Base-by-base conservation (phyloP, 805 yeast species). In the Limtongia smithiae region DNA sequence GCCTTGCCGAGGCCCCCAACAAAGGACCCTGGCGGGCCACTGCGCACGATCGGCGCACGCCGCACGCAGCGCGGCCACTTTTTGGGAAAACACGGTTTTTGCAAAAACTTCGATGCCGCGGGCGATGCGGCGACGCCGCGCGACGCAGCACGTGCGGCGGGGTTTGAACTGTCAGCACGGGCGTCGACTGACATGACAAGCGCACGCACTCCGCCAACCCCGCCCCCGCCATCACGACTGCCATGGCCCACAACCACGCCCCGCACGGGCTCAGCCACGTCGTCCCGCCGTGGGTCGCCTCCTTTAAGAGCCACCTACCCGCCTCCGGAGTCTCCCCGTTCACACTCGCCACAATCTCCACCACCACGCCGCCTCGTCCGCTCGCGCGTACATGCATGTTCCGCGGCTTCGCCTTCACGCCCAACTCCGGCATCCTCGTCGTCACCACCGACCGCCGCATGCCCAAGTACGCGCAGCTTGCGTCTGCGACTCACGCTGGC, bases 371-470 rank as follows among this genome's bases (percentile, higher is more conserved):
- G 17, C 25, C 34, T 25, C 41, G 47, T 7, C 58, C 58, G 6
- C 58, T 45, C 31, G 58, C 50, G 17, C 49, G 58, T 11, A 54
- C 50, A 1, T 52, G 57, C 41, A 43, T 48, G 42, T 54, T 54
- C 25, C 50, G 58, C 18, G 58, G 58, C 24, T 54, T 54, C 32
- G 56, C 56, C 11, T 37, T 50, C 28, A 17, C 44, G 7, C 45
- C 52, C 12, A 48, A 50, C 24, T 52, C 57, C 6, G 58, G 58
- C 15, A 41, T 54, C 15, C 37, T 54, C 22, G 39, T 28, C 3
- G 48, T 51, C 17, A 54, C 58, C 12, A 54, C 58, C 17, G 58
- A 54, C 35, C 40, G 31, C 24, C 41, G 57, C 15, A 54, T 54
- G 58, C 44, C 52, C 9, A 54, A 54, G 37, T 47, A 48, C 30